phyloP scores from a whole-genome alignment of 176 grass and related monocot genomes.

The Hordeum marinum region DNA sequence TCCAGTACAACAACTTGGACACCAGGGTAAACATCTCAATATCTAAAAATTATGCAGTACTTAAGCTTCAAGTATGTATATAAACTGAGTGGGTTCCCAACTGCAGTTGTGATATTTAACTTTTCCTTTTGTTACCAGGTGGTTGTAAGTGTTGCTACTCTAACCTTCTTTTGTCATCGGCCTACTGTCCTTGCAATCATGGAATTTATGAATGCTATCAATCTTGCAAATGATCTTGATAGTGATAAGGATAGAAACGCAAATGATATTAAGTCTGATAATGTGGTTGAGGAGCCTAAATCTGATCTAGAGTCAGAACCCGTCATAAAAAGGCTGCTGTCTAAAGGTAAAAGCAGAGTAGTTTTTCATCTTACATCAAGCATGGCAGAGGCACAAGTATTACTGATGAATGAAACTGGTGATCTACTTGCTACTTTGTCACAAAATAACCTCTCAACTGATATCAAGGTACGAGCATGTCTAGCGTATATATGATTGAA shows the following conservation, averaged over 20 bases:
- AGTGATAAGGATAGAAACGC: conserved; percentile 35
- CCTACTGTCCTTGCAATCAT: conserved; percentile 89
- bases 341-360: conserved; percentile 87
- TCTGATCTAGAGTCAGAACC: conserved; percentile 44
- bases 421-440: conserved; percentile 71
- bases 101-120: neutral
- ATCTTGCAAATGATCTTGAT: conserved; percentile 48
- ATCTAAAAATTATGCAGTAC: neutral
- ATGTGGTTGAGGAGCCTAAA: conserved; percentile 33
- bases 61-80: conserved; percentile 19
- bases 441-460: conserved; percentile 87
- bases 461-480: conserved; percentile 69
- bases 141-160: conserved; percentile 73
- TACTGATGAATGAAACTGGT: conserved; percentile 82
- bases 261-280: conserved; percentile 18
- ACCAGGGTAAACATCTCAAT: conserved; percentile 66
- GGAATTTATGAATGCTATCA: conserved; percentile 92
- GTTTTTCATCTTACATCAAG: conserved; percentile 95
- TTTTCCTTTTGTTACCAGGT: conserved; percentile 61
- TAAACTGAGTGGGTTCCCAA: conserved; percentile 6
- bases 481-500: neutral
- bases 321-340: conserved; percentile 62
- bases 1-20: conserved; percentile 81
- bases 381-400: conserved; percentile 92
- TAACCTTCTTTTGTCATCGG: conserved; percentile 93